phyloP scores from a whole-genome alignment of 495 filamentous ascomycete genomes.

The Letharia columbiana region DNA sequence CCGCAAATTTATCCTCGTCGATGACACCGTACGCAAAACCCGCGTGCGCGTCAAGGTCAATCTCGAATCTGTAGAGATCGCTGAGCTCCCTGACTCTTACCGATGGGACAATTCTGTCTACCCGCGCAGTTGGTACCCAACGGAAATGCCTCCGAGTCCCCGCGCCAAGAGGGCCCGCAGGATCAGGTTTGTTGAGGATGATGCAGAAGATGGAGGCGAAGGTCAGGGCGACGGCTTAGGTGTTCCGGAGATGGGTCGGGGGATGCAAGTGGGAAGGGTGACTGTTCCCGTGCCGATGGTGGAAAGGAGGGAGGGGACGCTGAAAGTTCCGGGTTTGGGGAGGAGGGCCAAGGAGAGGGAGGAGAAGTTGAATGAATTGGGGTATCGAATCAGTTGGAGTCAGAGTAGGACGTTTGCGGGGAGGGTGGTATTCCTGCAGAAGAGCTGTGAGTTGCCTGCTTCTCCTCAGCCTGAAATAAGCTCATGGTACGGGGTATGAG shows the following conservation, averaged over 20 bases:
- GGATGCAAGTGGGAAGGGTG: slow-evolving; percentile 37
- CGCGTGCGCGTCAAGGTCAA: slow-evolving; percentile 73
- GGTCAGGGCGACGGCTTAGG: slow-evolving; percentile 36
- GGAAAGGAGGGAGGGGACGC: slow-evolving; percentile 58
- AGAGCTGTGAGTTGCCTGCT: slow-evolving; percentile 62
- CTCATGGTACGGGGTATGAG: background rate
- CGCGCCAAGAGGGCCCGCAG: slow-evolving; percentile 49
- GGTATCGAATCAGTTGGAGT: slow-evolving; percentile 91
- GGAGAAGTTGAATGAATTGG: slow-evolving; percentile 79
- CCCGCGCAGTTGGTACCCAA: slow-evolving; percentile 79
- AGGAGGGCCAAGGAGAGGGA: slow-evolving; percentile 64
- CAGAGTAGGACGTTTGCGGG: slow-evolving; percentile 82
- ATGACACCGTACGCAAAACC: slow-evolving; percentile 68
- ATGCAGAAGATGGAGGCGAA: slow-evolving; percentile 30
- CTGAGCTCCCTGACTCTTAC: slow-evolving; percentile 91
- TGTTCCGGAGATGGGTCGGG: slow-evolving; percentile 23
- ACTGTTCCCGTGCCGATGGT: slow-evolving; percentile 64
- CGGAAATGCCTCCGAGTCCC: slow-evolving; percentile 68
- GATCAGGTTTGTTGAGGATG: slow-evolving; percentile 57
- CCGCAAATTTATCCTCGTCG: slow-evolving; percentile 92
- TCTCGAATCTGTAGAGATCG: slow-evolving; percentile 79
- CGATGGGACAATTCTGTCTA: slow-evolving; percentile 81
- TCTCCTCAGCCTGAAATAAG: background rate
- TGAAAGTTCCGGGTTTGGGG: slow-evolving; percentile 65
- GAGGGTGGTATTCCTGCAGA: slow-evolving; percentile 80